Evolutionary conservation across 2,329 filamentous ascomycete species (phyloP).

Genomic region (Botrytis fabae): DNA sequence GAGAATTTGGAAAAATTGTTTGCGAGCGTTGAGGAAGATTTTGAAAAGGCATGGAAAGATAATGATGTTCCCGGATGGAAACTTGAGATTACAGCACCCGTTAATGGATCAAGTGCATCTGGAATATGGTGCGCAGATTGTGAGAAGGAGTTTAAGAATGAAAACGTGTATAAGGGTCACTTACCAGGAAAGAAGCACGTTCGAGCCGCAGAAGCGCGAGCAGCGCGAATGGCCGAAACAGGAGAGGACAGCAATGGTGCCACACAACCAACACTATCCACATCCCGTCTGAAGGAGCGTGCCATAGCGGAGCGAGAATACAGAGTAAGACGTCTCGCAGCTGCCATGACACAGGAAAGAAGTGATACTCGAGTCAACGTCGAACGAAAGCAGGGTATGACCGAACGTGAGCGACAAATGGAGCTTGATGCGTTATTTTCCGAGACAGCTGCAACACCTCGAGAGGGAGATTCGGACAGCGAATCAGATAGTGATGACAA

Average conservation of each 20-base stretch:
- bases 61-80: conserved; percentile 81
- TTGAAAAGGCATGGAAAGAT: conserved; percentile 78
- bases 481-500: conserved; percentile 78
- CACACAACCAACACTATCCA: conserved; percentile 39
- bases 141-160: conserved; percentile 92
- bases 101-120: conserved; percentile 47
- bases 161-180: conserved; percentile 91
- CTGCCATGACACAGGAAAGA: conserved; percentile 82
- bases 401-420: conserved; percentile 89
- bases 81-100: conserved; percentile 46
- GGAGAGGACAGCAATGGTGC: conserved; percentile 33
- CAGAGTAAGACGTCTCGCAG: conserved; percentile 75
- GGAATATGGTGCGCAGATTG: conserved; percentile 89
- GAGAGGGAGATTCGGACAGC: conserved; percentile 56
- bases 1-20: conserved; percentile 84
- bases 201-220: conserved; percentile 71
- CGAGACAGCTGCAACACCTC: conserved; percentile 48
- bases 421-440: conserved; percentile 86
- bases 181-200: conserved; percentile 90
- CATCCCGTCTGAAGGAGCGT: conserved; percentile 72
- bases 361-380: conserved; percentile 91
- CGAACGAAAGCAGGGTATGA: conserved; percentile 96
- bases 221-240: conserved; percentile 48
- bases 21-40: conserved; percentile 75
- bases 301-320: conserved; percentile 88